These are phyloP conservation scores for Trypanosoma theileri DNA, from an alignment of 208 protist genomes.

Conservation along the genomic window DNA sequence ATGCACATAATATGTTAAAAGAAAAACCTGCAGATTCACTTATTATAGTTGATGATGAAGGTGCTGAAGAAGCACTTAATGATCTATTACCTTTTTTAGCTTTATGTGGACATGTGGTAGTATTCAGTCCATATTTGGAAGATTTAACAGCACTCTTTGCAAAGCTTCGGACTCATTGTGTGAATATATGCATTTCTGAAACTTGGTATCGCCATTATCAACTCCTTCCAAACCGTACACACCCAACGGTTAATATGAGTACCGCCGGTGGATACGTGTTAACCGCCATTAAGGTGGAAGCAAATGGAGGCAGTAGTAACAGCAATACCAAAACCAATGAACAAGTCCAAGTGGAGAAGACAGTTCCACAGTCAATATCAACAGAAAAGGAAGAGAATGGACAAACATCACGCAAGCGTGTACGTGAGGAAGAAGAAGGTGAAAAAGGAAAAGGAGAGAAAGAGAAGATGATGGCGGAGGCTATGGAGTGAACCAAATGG, in stretches of 20 bases:
- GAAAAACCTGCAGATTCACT: conserved; percentile 68
- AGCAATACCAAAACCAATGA: not conserved
- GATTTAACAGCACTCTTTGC: conserved; percentile 68
- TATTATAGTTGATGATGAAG: conserved; percentile 61
- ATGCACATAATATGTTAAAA: conserved; percentile 57
- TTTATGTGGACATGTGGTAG: conserved; percentile 72
- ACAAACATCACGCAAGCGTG: not conserved
- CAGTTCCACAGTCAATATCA: not conserved
- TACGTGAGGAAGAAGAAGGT: not conserved
- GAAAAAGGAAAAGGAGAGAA: not conserved
- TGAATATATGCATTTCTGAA: conserved; percentile 89
- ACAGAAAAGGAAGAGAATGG: not conserved
- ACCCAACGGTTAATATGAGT: conserved; percentile 93
- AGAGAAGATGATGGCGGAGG: not conserved
- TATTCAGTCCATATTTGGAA: conserved; percentile 87
- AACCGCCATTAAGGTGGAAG: conserved; percentile 82
- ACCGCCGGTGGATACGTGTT: conserved; percentile 89
- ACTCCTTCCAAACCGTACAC: conserved; percentile 91
- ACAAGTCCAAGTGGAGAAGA: not conserved
- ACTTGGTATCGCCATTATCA: conserved; percentile 94
- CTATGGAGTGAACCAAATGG: not conserved
- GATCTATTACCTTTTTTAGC: conserved; percentile 82
- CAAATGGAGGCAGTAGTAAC: conserved; percentile 1
- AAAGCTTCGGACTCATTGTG: conserved; percentile 60
- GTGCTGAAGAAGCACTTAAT: conserved; percentile 36